These are phyloP conservation scores for Mitragyna speciosa DNA, from an alignment of 257 asterid species.

Conservation along the genomic window DNA sequence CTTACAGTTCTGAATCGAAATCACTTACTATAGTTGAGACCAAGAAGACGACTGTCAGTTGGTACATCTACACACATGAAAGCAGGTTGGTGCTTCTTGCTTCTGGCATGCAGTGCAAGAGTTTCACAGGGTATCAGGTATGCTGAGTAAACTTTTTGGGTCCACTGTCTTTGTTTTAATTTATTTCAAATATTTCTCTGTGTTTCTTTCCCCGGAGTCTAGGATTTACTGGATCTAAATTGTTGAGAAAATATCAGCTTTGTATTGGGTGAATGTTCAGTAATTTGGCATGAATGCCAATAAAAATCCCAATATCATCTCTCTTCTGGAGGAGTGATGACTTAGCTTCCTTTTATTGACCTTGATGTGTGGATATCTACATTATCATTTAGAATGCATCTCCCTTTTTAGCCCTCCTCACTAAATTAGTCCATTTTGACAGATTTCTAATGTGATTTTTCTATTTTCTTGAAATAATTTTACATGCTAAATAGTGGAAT, in stretches of 20 bases:
- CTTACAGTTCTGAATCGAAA: conserved; percentile 52
- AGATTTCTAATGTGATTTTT: too few relatives aligned
- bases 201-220: not conserved
- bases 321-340: too few relatives aligned
- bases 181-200: not conserved
- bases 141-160: conserved; percentile 21
- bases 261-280: not conserved
- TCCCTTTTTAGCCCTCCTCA: too few relatives aligned
- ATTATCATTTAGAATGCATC: too few relatives aligned
- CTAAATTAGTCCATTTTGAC: too few relatives aligned
- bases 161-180: not conserved
- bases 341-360: too few relatives aligned
- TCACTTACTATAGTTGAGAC: conserved; percentile 74
- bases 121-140: conserved; percentile 92
- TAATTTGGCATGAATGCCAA: too few relatives aligned
- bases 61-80: conserved; percentile 96
- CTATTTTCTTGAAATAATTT: too few relatives aligned
- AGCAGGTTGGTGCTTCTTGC: conserved; percentile 97
- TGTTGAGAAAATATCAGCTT: not conserved
- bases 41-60: conserved; percentile 63
- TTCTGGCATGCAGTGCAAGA: conserved; percentile 88
- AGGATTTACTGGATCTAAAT: not conserved
- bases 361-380: too few relatives aligned
- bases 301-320: too few relatives aligned
- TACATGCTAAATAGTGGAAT: too few relatives aligned